These are phyloP conservation scores for Orbilia oligospora DNA, from an alignment of 2,329 filamentous ascomycete genomes.

Conservation along the genomic window DNA sequence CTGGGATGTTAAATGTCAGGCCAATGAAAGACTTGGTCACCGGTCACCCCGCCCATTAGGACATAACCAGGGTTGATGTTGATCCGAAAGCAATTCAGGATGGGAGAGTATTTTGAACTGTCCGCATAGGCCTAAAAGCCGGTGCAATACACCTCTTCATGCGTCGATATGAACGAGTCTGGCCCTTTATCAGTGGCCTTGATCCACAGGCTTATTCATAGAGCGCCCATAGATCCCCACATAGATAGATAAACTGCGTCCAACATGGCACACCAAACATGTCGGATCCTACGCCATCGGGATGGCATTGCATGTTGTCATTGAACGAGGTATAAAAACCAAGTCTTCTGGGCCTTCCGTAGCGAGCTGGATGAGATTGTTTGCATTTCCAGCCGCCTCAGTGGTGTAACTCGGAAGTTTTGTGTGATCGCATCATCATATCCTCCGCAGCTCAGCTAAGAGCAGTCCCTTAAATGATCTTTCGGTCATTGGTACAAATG, in stretches of 20 bases:
- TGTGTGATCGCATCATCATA: neutral
- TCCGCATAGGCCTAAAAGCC: neutral
- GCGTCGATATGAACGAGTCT: neutral
- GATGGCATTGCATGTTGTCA: slow-evolving; percentile 5
- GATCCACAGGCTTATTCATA: neutral
- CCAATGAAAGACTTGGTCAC: slow-evolving; percentile 23
- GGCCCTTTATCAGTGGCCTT: neutral
- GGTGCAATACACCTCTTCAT: neutral
- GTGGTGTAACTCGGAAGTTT: slow-evolving; percentile 18
- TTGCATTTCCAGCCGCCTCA: neutral
- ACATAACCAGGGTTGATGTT: slow-evolving; percentile 14
- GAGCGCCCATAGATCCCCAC: neutral
- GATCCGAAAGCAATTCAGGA: slow-evolving; percentile 34
- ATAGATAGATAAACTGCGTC: neutral
- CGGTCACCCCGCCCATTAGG: neutral
- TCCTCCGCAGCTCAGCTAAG: slow-evolving; percentile 18
- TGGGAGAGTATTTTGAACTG: neutral
- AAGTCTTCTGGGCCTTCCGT: neutral
- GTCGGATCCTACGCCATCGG: slow-evolving; percentile 16
- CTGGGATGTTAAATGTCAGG: slow-evolving; percentile 14
- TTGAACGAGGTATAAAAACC: neutral
- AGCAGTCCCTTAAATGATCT: neutral
- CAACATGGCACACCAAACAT: neutral
- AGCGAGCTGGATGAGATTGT: neutral
- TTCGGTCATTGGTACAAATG: slow-evolving; percentile 3